These are phyloP conservation scores for Tardiomyces depauwii DNA, from an alignment of 1,139 yeast species.

Conservation along the genomic window DNA sequence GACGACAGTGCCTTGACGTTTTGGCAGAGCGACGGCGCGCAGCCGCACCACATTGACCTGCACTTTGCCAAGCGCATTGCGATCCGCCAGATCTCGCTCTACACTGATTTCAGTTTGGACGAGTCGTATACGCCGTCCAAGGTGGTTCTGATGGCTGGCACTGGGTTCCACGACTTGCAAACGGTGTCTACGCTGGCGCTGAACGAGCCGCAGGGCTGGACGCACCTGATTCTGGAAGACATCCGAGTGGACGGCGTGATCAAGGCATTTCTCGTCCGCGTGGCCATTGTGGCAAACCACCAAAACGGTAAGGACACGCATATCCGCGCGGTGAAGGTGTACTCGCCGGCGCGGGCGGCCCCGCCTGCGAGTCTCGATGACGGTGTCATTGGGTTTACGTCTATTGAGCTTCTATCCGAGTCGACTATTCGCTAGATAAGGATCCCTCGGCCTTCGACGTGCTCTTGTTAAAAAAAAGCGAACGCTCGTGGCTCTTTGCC, in stretches of 20 bases:
- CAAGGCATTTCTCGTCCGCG: conserved; percentile 61
- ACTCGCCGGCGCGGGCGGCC: conserved; percentile 28
- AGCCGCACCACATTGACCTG: conserved; percentile 74
- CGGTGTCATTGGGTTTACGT: conserved; percentile 22
- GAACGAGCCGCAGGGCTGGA: conserved; percentile 80
- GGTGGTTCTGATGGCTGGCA: conserved; percentile 66
- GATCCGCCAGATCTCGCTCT: conserved; percentile 59
- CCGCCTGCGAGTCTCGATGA: conserved; percentile 15
- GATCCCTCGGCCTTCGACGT: too few species aligned
- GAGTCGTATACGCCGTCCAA: conserved; percentile 89
- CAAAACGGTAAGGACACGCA: conserved; percentile 97
- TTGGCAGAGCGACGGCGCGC: conserved; percentile 98
- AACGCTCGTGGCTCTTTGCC: too few species aligned
- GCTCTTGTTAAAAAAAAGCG: too few species aligned
- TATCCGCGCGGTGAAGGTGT: conserved; percentile 57
- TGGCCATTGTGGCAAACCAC: conserved; percentile 69
- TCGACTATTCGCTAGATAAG: conserved; percentile 26
- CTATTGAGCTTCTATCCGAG: conserved; percentile 24
- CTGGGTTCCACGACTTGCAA: conserved; percentile 72
- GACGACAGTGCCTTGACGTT: conserved; percentile 64
- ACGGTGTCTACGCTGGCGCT: conserved; percentile 62
- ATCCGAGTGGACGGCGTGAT: conserved; percentile 43
- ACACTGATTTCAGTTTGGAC: conserved; percentile 55
- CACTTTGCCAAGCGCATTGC: conserved; percentile 74
- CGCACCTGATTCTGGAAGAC: conserved; percentile 52